Conservation (phyloP, 2,329 filamentous ascomycete species). For the Cladosporium sp. region DNA sequence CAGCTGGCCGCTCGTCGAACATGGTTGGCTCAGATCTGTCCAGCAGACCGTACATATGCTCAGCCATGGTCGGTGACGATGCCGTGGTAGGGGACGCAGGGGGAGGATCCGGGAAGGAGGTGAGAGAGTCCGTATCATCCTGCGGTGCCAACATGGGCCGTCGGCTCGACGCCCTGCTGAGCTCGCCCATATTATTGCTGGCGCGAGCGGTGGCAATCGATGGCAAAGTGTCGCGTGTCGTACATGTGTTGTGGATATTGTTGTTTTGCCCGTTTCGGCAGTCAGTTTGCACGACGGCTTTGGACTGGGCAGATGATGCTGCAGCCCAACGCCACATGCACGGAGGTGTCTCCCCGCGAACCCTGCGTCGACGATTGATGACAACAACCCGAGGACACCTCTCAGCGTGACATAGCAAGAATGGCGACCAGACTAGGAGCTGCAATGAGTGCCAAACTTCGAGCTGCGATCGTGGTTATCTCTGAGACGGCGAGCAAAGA, state of each 20-base stretch:
- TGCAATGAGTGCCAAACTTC: slow-evolving; percentile 45
- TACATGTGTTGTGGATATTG: not conserved
- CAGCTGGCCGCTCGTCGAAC: slow-evolving; percentile 26
- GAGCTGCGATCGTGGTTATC: slow-evolving; percentile 75
- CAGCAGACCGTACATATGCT: slow-evolving; percentile 25
- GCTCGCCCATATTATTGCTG: not conserved
- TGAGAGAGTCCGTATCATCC: slow-evolving; percentile 27
- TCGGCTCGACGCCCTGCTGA: slow-evolving; percentile 18
- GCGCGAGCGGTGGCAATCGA: not conserved
- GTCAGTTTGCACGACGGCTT: not conserved
- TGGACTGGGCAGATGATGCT: too few relatives aligned
- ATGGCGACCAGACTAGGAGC: not conserved
- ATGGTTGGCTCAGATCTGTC: slow-evolving; percentile 28
- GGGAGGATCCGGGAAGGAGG: slow-evolving; percentile 29
- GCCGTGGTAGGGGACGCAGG: slow-evolving; percentile 10
- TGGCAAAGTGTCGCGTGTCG: not conserved
- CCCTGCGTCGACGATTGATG: too few relatives aligned
- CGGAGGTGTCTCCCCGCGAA: too few relatives aligned
- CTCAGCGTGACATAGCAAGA: not conserved
- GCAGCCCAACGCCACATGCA: too few relatives aligned
- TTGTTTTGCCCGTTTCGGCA: slow-evolving; percentile 7
- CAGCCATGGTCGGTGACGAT: slow-evolving; percentile 1
- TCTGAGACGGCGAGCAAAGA: slow-evolving; percentile 86
- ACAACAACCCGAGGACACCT: too few relatives aligned
- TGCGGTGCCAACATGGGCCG: slow-evolving; percentile 15